Conservation (phyloP, 352 stramenopile species). For the Phytophthora gonapodyides region DNA sequence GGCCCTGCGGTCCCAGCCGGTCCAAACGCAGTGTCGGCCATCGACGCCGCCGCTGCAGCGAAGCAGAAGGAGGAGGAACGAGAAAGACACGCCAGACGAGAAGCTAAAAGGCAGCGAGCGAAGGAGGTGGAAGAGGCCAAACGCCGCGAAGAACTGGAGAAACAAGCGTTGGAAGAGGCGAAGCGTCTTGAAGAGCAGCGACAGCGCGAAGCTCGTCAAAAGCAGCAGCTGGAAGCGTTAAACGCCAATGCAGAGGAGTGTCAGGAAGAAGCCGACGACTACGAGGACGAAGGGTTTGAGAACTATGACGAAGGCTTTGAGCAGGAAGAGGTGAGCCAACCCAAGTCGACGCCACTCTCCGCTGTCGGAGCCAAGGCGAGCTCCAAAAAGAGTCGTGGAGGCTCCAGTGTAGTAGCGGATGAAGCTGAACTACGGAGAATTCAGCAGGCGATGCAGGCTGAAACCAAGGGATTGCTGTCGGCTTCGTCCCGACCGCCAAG, state of each 20-base stretch:
- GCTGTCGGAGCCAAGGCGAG: conserved; percentile 18
- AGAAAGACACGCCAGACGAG: conserved; percentile 42
- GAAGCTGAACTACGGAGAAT: conserved; percentile 59
- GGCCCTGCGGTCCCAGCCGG: conserved; percentile 16
- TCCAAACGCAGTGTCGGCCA: conserved; percentile 7
- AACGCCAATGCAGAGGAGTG: conserved; percentile 79
- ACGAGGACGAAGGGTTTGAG: conserved; percentile 73
- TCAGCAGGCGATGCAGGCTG: conserved; percentile 61
- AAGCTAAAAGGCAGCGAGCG: conserved; percentile 58
- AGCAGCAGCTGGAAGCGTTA: conserved; percentile 55
- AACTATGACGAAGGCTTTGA: conserved; percentile 71
- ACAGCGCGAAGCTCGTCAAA: conserved; percentile 49
- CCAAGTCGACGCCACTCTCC: conserved; percentile 29
- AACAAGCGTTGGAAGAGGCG: conserved; percentile 52
- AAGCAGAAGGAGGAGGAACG: conserved; percentile 52
- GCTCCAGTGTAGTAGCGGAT: conserved; percentile 11
- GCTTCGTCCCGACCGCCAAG: conserved; percentile 36
- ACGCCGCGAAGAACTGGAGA: conserved; percentile 51
- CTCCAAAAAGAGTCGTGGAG: conserved; percentile 27
- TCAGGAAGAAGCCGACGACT: conserved; percentile 66
- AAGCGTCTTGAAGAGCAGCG: conserved; percentile 49
- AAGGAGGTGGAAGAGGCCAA: conserved; percentile 62
- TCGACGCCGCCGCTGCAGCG: conserved; percentile 19
- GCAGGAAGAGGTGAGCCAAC: conserved; percentile 36
- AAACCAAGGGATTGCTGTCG: conserved; percentile 53